Base-by-base conservation (phyloP, 805 yeast genomes). In the Alloascoidea hylecoeti region DNA sequence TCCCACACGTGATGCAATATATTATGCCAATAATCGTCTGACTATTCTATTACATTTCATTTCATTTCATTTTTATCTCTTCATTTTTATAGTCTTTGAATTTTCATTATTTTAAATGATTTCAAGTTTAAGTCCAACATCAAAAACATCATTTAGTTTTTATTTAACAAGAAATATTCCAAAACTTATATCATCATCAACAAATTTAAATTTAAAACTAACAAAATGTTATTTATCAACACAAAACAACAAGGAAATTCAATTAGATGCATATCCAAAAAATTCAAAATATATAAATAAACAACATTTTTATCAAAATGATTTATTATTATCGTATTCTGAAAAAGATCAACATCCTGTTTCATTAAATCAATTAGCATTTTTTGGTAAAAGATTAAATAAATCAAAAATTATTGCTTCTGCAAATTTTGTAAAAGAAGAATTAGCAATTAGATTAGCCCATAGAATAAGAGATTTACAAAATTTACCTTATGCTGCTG, bases 221-320 rank as follows among this genome's bases (percentile, higher is more conserved):
- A n/a, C n/a, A n/a, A n/a, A n/a, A n/a, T n/a, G n/a, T n/a, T n/a
- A n/a, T n/a, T n/a, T n/a, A n/a, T n/a, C n/a, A n/a, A n/a, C n/a
- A n/a, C n/a, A n/a, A n/a, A n/a, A n/a, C n/a, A 23, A 23, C 30
- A 9, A 23, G 13, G 13, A 23, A 23, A 23, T 23, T n/a, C 30
- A 23, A n/a, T n/a, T 23, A n/a, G 30, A 23, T n/a, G 19, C 30
- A 17, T 36, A 9, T 34, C 38, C 14, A 4, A 28, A 4, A 19
- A 42, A 44, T n/a, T 69, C 76, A 1, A 52, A 59, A 18, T 64
- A 70, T 46, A 59, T 73, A 35, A 72, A 67, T 40, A 67, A 68
- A 16, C 88, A 83, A 51, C 96, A 86, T 52, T 89, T 82, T 56
- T 89, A 84, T 52, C 96, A 86, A 47, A 81, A 81, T 50, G 73